Evolutionary conservation across 1,139 yeast species (phyloP).

Genomic region (Hansenula sp.): DNA sequence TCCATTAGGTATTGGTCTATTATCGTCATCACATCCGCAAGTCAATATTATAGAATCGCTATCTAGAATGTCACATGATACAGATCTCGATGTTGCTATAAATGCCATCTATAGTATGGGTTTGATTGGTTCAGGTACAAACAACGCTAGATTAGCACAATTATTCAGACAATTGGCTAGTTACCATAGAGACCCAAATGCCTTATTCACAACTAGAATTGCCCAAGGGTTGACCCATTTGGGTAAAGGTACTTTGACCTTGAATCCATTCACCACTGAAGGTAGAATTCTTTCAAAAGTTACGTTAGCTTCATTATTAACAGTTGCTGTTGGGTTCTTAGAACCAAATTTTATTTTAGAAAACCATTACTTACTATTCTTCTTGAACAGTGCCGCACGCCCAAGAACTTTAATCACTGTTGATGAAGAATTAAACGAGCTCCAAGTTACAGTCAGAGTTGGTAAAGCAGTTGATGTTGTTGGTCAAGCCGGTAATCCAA

Average conservation of each 20-base stretch:
- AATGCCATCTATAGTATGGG: conserved; percentile 98
- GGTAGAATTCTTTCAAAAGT: conserved; percentile 85
- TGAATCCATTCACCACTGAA: conserved; percentile 88
- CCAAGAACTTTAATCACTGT: conserved; percentile 94
- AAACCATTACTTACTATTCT: conserved; percentile 79
- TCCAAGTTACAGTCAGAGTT: conserved; percentile 94
- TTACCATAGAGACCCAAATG: conserved; percentile 89
- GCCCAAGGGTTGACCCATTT: conserved; percentile 94
- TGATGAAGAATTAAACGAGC: conserved; percentile 73
- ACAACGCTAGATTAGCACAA: conserved; percentile 97
- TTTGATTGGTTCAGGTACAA: conserved; percentile 96
- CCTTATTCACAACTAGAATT: conserved; percentile 87
- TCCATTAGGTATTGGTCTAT: conserved; percentile 95
- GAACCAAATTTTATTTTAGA: conserved; percentile 71
- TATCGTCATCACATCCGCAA: conserved; percentile 91
- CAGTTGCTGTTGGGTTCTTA: conserved; percentile 78
- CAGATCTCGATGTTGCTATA: conserved; percentile 90
- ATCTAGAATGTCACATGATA: conserved; percentile 94
- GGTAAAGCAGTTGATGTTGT: conserved; percentile 99
- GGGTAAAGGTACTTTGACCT: conserved; percentile 88
- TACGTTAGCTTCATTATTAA: conserved; percentile 83
- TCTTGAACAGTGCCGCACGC: conserved; percentile 82
- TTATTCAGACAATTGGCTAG: conserved; percentile 90
- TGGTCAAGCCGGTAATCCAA: conserved; percentile 98
- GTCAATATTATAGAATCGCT: conserved; percentile 96